Base-by-base conservation (phyloP, 306 rosid genomes). In the Sicyos edulis region DNA sequence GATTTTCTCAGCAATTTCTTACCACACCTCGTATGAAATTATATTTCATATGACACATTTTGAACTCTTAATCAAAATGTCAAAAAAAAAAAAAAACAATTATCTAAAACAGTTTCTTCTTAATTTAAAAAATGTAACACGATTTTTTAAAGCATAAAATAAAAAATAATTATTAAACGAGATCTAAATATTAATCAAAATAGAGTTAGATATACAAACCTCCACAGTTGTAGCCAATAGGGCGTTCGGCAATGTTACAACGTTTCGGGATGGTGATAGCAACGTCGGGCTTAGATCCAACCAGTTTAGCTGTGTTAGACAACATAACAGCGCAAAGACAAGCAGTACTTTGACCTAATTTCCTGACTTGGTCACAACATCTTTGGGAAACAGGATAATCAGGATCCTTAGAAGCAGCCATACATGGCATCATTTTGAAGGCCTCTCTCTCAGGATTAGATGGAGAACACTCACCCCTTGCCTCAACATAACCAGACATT, bases 251-350 rank as follows among this genome's bases (percentile, higher is more conserved):
- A 12, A 88, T 59, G 61, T 82, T 71, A 16, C 88, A 88, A 29
- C 86, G 85, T 78, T 83, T 83, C 0, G 92, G 86, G 63, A 83
- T 85, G 59, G 88, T 88, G 1, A 85, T 45, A 1, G 87, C 87
- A 22, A 84, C 7, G 56, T 85, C 78, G 58, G 87, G 80, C 20
- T 83, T 83, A 13, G 45, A 61, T 12, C 88, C 89, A 16, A 81
- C 32, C 13, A 9, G 71, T 71, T 65, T 54, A 29, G 88, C 89
- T 1, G 86, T 80, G 10, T 77, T 82, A 1, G 86, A 83, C 56
- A 83, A 82, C 83, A 83, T 76, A 24, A 67, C 81, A 10, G 88
- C 84, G n/a, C 84, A 88, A 50, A 88, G 85, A 79, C 88, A 85
- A 59, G 62, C 45, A 7, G 86, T 77, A 65, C 75, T 82, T 56